Percentiles rank a stretch among this genome's conserved stretches.
These are phyloP conservation scores for Rhynchosporium agropyri DNA, from an alignment of 2,329 filamentous ascomycete genomes.

Conservation along the genomic window DNA sequence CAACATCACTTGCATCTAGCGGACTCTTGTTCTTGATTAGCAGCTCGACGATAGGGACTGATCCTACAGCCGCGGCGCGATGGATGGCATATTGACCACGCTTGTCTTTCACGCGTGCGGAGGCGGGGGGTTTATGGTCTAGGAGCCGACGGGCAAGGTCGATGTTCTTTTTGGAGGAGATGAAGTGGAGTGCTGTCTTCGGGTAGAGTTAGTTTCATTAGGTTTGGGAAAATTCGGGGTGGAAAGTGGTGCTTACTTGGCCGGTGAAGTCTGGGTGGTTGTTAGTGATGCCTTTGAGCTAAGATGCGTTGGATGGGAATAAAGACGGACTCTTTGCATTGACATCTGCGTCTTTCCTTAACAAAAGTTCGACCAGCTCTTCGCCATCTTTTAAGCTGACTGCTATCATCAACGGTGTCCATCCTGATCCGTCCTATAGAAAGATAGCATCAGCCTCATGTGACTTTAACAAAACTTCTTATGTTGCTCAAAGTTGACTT, in stretches of 20 bases:
- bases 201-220: constrained; percentile 15
- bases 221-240: neutral
- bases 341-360: constrained; percentile 70
- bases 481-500: too few relatives aligned
- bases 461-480: neutral
- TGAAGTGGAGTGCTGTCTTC: constrained; percentile 87
- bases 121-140: constrained; percentile 67
- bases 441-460: constrained; percentile 6
- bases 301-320: neutral
- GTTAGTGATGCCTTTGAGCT: constrained; percentile 11
- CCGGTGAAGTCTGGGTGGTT: constrained; percentile 60
- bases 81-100: constrained; percentile 90
- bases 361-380: constrained; percentile 65
- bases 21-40: constrained; percentile 78
- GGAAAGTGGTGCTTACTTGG: constrained; percentile 50
- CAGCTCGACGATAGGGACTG: constrained; percentile 81
- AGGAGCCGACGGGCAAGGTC: constrained; percentile 81
- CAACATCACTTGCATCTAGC: constrained; percentile 77
- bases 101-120: constrained; percentile 78
- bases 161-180: constrained; percentile 85
- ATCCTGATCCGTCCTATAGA: constrained; percentile 72
- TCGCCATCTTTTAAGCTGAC: constrained; percentile 74
- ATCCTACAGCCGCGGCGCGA: constrained; percentile 86
- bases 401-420: constrained; percentile 85
- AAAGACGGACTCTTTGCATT: constrained; percentile 66